phyloP scores from a whole-genome alignment of 148 eudicot species.

The Chenopodium berlandieri region DNA sequence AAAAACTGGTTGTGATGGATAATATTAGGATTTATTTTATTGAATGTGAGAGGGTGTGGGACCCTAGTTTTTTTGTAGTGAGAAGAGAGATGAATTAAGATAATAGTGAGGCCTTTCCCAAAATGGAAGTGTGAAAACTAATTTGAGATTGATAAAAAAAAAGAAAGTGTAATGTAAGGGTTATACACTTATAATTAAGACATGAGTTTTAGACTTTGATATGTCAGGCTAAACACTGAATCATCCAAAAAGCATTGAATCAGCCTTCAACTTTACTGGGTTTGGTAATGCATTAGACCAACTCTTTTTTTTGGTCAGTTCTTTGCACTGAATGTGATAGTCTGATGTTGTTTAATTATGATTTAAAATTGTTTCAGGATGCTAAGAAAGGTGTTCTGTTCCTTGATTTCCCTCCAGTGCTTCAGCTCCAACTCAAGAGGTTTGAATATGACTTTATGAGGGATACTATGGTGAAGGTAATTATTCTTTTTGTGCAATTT shows the following conservation, averaged over 20 bases:
- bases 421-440: conserved; percentile 84
- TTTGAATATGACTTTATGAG: conserved; percentile 86
- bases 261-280: background rate
- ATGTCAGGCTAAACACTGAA: background rate
- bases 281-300: background rate
- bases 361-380: conserved; percentile 47
- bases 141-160: no score
- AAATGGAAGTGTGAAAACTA: no score
- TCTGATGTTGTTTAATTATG: background rate
- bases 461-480: conserved; percentile 82
- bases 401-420: conserved; percentile 90
- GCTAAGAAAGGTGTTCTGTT: conserved; percentile 88
- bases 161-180: background rate
- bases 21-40: no score
- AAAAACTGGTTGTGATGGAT: no score
- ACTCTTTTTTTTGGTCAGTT: background rate
- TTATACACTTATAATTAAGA: background rate
- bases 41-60: no score
- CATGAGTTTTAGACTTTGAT: background rate
- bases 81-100: no score
- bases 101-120: no score
- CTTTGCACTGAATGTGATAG: background rate
- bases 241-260: background rate
- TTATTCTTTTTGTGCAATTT: conserved; percentile 17
- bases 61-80: no score